These are phyloP conservation scores for Cardamine occulta DNA, from an alignment of 345 rosid genomes.

Conservation along the genomic window DNA sequence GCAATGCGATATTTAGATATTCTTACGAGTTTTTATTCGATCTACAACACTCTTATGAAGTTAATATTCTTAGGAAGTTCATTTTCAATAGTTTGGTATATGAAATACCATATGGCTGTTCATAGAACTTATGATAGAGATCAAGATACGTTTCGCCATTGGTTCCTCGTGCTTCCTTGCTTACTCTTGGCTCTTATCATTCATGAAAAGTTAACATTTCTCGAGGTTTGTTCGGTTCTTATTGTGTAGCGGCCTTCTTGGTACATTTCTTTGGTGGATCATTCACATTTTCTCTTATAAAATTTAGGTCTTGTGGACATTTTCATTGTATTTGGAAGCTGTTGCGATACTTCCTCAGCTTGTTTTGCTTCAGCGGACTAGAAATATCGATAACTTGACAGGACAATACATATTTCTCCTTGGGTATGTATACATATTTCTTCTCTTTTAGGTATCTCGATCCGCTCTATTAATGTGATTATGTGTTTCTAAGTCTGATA, in stretches of 20 bases:
- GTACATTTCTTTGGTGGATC: neutral
- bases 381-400: conserved; percentile 81
- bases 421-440: conserved; percentile 55
- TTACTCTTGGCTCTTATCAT: conserved; percentile 66
- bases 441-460: neutral
- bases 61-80: conserved; percentile 53
- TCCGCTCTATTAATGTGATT: too few species aligned
- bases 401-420: conserved; percentile 84
- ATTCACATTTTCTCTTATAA: neutral
- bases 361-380: conserved; percentile 72
- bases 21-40: conserved; percentile 56
- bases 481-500: neutral
- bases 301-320: conserved; percentile 70
- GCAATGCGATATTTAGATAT: conserved; percentile 77
- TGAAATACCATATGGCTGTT: conserved; percentile 57
- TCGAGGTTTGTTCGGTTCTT: conserved; percentile 50
- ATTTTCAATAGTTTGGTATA: conserved; percentile 55
- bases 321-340: conserved; percentile 75
- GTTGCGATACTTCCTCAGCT: conserved; percentile 86
- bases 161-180: conserved; percentile 64
- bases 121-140: conserved; percentile 55
- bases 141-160: conserved; percentile 70
- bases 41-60: conserved; percentile 69
- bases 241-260: neutral
- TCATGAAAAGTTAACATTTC: conserved; percentile 61